phyloP scores from a whole-genome alignment of 2,329 filamentous ascomycete genomes.

The Moelleriella libera region DNA sequence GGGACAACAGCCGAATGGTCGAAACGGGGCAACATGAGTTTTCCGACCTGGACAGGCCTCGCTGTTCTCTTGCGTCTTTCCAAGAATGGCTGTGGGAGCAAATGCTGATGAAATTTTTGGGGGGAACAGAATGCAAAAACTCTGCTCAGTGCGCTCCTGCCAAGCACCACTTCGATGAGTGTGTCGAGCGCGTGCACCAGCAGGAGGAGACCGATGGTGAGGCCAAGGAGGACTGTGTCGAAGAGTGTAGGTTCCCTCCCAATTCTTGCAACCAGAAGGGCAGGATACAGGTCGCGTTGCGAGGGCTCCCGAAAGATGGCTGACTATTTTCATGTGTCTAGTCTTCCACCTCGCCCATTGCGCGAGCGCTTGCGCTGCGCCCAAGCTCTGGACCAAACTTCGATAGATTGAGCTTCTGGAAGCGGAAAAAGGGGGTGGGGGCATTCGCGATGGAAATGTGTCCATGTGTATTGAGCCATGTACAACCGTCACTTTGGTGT shows the following conservation, averaged over 20 bases:
- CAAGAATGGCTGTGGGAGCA: too few relatives aligned
- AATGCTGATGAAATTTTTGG: too few relatives aligned
- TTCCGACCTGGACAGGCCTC: too few relatives aligned
- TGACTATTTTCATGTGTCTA: conserved; percentile 20
- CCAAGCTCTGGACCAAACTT: conserved; percentile 86
- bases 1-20: not conserved
- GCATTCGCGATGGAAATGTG: not conserved
- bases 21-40: too few relatives aligned
- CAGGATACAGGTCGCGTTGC: not conserved
- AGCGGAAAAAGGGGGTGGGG: not conserved
- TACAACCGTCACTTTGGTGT: too few relatives aligned
- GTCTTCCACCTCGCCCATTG: conserved; percentile 99
- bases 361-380: conserved; percentile 80
- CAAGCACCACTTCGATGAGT: conserved; percentile 99
- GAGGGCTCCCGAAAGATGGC: not conserved
- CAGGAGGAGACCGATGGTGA: conserved; percentile 50
- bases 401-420: conserved; percentile 47
- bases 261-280: too few relatives aligned
- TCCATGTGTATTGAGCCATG: conserved; percentile 1
- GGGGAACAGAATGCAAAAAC: conserved; percentile 65
- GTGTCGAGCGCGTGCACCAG: conserved; percentile 70
- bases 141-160: conserved; percentile 69
- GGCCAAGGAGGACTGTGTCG: conserved; percentile 87
- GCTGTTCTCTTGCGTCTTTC: too few relatives aligned
- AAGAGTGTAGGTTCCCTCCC: conserved; percentile 70